Evolutionary conservation across 257 asterid species (phyloP), one percentile per base, ranked within the genome.

Genomic region (Scutellaria minor): DNA sequence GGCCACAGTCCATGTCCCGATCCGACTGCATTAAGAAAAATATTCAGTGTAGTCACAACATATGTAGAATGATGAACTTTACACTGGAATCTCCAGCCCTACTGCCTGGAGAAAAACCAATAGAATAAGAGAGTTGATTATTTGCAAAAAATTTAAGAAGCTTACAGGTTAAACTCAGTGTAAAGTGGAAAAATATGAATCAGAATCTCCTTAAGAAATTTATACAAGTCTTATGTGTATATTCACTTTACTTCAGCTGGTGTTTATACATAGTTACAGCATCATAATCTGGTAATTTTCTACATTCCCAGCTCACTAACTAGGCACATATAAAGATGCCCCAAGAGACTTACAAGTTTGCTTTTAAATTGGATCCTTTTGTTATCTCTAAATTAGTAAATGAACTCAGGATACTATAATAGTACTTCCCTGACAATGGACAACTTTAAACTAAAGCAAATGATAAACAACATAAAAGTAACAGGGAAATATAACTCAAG

Each of bases 1-100:
- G 68, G 91, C 91, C 76, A 88, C 85, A 6, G 75, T 71, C 96
- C 96, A 91, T 4, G 85, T 79, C 73, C 97, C 97, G 13, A 91
- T 73, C 68, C 90, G 84, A 72, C 97, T 91, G 89, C 84, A 83
- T 57, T 24, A n/a, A 68, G 59, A 77, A 80, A 74, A 65, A 9
- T 9, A 35, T 35, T 66, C 42, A 80, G 61, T 15, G 42, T 65
- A 50, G 60, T 42, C 44, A 45, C 44, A 40, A 64, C n/a, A 60
- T 39, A 45, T 37, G 48, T 50, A 7, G 54, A 57, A 24, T 44
- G 24, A 52, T 11, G 13, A 46, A 41, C 53, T 35, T 57, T 65
- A 54, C 41, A 37, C 42, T 53, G 53, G 42, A 44, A 12, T 37
- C 51, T 64, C 52, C 68, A 11, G 46, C 46, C 27, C 12, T 14